These are phyloP conservation scores for Curvularia lunata DNA, from an alignment of 2,329 filamentous ascomycete species.

Conservation along the genomic window DNA sequence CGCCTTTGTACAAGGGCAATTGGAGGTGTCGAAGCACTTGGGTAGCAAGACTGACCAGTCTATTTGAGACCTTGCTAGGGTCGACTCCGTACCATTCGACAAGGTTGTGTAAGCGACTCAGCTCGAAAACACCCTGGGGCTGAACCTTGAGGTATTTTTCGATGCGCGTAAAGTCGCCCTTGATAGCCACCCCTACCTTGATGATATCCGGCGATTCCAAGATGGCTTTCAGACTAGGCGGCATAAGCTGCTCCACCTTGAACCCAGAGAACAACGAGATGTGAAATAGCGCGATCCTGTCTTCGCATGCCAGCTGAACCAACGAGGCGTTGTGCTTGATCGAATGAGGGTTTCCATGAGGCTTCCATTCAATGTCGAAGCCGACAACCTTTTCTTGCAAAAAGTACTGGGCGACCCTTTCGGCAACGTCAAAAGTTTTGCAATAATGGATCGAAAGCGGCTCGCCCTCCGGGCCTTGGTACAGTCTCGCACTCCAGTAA, in stretches of 20 bases:
- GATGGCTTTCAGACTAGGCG: conserved; percentile 71
- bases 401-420: conserved; percentile 73
- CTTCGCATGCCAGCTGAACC: conserved; percentile 80
- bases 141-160: conserved; percentile 65
- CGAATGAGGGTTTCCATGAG: conserved; percentile 43
- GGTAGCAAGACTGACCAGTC: conserved; percentile 69
- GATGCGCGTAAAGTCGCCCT: conserved; percentile 69
- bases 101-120: conserved; percentile 83
- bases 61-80: conserved; percentile 58
- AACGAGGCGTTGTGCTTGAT: conserved; percentile 84
- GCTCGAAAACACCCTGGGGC: conserved; percentile 73
- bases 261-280: conserved; percentile 60
- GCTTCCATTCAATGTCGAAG: conserved; percentile 88
- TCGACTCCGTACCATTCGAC: conserved; percentile 63
- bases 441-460: conserved; percentile 80
- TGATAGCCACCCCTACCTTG: conserved; percentile 79
- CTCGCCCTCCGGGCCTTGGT: conserved; percentile 62
- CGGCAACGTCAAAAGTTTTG: conserved; percentile 68
- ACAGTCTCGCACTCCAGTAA: conserved; percentile 73
- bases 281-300: conserved; percentile 82
- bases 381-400: conserved; percentile 73
- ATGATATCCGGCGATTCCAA: conserved; percentile 72
- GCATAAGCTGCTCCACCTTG: conserved; percentile 62
- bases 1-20: conserved; percentile 81
- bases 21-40: conserved; percentile 75